Percentiles rank a stretch among this genome's conserved stretches.
These are phyloP conservation scores for Trametes cingulata DNA, from an alignment of 768 basidiomycete genomes.

Conservation along the genomic window DNA sequence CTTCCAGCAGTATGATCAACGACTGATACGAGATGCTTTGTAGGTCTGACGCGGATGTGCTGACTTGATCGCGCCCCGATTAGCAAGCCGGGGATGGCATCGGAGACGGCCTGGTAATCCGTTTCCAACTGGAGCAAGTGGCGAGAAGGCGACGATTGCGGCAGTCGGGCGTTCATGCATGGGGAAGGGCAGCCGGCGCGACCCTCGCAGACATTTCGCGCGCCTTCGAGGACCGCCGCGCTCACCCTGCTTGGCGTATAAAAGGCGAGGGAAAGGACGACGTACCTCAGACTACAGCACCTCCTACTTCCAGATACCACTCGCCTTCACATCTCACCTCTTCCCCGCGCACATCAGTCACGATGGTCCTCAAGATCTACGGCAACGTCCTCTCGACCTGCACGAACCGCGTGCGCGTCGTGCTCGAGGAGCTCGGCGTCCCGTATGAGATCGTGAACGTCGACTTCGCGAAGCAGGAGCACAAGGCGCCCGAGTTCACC, in stretches of 20 bases:
- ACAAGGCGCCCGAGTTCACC: slow-evolving; percentile 47
- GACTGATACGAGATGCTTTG: too few relatives aligned
- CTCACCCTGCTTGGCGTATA: neutral
- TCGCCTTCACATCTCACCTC: neutral
- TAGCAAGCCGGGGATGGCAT: neutral
- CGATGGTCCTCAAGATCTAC: slow-evolving; percentile 41
- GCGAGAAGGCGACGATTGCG: neutral
- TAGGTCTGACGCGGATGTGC: neutral
- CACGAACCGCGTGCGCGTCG: slow-evolving; percentile 51
- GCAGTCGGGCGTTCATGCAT: neutral
- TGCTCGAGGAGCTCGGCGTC: slow-evolving; percentile 57
- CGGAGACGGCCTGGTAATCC: neutral
- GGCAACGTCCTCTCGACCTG: slow-evolving; percentile 43
- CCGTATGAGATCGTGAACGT: slow-evolving; percentile 52
- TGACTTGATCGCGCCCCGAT: neutral
- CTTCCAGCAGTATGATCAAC: too few relatives aligned
- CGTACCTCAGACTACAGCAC: neutral
- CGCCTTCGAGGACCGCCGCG: neutral
- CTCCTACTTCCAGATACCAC: neutral
- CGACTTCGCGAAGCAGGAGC: slow-evolving; percentile 44
- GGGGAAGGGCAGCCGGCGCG: neutral
- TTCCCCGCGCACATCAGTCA: neutral
- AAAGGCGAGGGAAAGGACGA: neutral
- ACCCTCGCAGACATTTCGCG: neutral
- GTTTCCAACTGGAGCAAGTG: neutral